Evolutionary conservation across 345 rosid species (phyloP).

Genomic region (Melaleuca quinquenervia): DNA sequence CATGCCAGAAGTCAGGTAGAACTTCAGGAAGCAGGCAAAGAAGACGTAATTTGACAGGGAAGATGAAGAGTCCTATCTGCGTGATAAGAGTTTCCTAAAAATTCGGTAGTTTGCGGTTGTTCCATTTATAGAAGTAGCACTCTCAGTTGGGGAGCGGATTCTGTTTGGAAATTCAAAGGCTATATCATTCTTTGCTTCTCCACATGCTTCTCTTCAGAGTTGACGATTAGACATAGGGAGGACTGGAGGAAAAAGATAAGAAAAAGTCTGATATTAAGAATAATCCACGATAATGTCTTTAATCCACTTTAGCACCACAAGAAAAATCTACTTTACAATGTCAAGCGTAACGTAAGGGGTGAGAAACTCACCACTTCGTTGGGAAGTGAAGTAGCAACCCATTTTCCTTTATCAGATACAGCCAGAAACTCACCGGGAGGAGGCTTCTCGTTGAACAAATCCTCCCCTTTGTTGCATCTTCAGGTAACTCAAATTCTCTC

Average conservation of each 20-base stretch:
- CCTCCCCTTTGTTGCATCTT: slow-evolving; percentile 94
- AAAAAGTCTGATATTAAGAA: not conserved
- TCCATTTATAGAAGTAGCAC: not conserved
- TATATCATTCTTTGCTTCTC: not conserved
- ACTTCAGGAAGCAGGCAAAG: no score
- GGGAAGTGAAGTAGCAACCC: slow-evolving; percentile 81
- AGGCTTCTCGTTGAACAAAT: slow-evolving; percentile 89
- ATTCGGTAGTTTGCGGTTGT: not conserved
- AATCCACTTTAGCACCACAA: not conserved
- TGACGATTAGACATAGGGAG: not conserved
- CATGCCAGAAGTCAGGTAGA: no score
- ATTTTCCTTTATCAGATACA: slow-evolving; percentile 80
- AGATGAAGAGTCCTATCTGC: slow-evolving; percentile 19
- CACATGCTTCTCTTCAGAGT: not conserved
- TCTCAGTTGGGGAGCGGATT: not conserved
- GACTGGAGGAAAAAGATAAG: not conserved
- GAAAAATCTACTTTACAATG: not conserved
- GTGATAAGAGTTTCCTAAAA: slow-evolving; percentile 54
- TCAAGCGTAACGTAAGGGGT: not conserved
- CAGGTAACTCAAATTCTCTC: slow-evolving; percentile 94
- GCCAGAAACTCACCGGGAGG: slow-evolving; percentile 93
- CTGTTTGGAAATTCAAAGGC: not conserved
- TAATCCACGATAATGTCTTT: not conserved
- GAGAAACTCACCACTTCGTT: slow-evolving; percentile 65
- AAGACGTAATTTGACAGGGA: no score